A percentile compares a stretch with the other conserved stretches of the same genome.
These are phyloP conservation scores for Hansenula lynferdii DNA, from an alignment of 1,139 yeast species.

Conservation along the genomic window DNA sequence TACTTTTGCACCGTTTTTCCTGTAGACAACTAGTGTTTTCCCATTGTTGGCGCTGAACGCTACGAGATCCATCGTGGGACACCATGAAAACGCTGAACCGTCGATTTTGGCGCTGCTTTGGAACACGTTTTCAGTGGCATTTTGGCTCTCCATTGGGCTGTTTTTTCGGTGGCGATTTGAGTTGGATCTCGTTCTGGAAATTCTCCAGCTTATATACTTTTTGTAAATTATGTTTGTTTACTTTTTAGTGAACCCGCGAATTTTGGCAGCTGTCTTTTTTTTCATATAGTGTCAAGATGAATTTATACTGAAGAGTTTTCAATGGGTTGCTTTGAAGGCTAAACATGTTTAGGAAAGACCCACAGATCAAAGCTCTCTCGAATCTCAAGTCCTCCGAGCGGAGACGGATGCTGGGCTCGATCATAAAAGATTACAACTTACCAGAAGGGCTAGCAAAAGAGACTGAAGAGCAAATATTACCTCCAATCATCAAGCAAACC, in stretches of 20 bases:
- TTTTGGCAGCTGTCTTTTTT: too few species aligned
- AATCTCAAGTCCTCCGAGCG: constrained; percentile 82
- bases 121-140: too few species aligned
- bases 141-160: too few species aligned
- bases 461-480: constrained; percentile 45
- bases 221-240: too few species aligned
- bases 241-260: too few species aligned
- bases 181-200: too few species aligned
- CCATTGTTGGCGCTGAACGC: constrained; percentile 36
- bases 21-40: constrained; percentile 44
- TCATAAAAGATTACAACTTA: constrained; percentile 42
- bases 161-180: too few species aligned
- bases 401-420: constrained; percentile 47
- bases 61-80: constrained; percentile 52
- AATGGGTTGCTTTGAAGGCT: not conserved
- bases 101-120: constrained; percentile 6
- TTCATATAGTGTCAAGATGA: too few species aligned
- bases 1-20: constrained; percentile 52
- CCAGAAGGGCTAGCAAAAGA: constrained; percentile 42
- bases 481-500: constrained; percentile 61
- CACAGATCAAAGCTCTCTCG: constrained; percentile 65
- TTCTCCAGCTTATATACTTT: too few species aligned
- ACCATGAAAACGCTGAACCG: constrained; percentile 30
- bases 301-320: too few species aligned
- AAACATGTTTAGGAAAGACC: constrained; percentile 60